Evolutionary conservation across 2,329 filamentous ascomycete species (phyloP).

Genomic region (Colletotrichum coccodes): DNA sequence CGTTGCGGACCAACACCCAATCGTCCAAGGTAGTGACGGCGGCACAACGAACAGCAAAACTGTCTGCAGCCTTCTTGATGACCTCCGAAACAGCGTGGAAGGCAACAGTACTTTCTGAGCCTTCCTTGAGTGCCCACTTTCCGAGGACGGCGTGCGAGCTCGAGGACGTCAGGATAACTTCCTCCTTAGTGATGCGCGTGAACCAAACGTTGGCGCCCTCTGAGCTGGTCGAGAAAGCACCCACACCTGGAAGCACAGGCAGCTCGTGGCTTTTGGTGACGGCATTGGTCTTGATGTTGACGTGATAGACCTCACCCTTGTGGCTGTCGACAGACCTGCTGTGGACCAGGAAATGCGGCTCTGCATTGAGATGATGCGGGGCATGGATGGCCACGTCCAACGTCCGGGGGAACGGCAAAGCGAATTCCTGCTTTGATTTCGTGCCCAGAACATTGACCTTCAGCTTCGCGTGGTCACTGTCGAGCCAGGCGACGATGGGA

Average conservation of each 20-base stretch:
- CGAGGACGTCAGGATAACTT: constrained; percentile 80
- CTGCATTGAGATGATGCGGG: constrained; percentile 75
- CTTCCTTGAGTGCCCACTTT: constrained; percentile 72
- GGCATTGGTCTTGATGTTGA: constrained; percentile 75
- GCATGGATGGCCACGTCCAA: constrained; percentile 75
- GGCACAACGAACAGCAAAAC: constrained; percentile 82
- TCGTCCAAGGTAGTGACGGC: constrained; percentile 75
- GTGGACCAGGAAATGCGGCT: constrained; percentile 87
- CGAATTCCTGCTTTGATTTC: constrained; percentile 65
- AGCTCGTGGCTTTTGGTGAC: constrained; percentile 85
- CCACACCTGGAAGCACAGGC: constrained; percentile 74
- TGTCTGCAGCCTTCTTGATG: constrained; percentile 73
- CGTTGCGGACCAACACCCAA: constrained; percentile 87
- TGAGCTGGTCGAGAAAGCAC: constrained; percentile 82
- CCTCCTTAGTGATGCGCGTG: constrained; percentile 80
- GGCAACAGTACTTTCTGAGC: constrained; percentile 54
- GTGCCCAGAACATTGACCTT: constrained; percentile 77
- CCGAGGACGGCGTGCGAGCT: constrained; percentile 80
- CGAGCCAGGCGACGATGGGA: constrained; percentile 81
- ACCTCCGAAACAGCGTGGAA: constrained; percentile 85
- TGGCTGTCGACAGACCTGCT: constrained; percentile 76
- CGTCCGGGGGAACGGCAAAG: constrained; percentile 55
- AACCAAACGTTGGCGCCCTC: constrained; percentile 88
- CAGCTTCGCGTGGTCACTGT: constrained; percentile 68
- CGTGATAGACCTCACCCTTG: constrained; percentile 87